phyloP scores from a whole-genome alignment of 164 flowering plant species.

The Platanus orientalis region DNA sequence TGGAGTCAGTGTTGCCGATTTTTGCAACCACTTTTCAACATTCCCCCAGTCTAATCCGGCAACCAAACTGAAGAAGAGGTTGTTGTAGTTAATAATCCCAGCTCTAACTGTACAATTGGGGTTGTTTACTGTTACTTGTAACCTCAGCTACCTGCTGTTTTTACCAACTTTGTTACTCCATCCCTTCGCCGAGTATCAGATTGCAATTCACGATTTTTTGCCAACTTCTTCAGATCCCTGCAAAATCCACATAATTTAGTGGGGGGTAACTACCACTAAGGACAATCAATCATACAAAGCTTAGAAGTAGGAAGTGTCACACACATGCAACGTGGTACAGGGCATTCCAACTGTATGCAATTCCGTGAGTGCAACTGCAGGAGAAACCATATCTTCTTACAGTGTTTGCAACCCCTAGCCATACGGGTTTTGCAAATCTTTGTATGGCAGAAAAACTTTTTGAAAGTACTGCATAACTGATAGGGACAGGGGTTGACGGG shows the following conservation, averaged over 20 bases:
- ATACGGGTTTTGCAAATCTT: constrained; percentile 21
- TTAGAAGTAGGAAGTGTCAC: background rate
- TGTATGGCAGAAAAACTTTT: constrained; percentile 25
- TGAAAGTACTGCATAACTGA: constrained; percentile 24
- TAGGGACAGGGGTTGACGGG: constrained; percentile 13
- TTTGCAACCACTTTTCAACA: background rate
- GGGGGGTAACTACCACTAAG: background rate
- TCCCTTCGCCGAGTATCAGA: constrained; percentile 23
- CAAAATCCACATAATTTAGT: background rate
- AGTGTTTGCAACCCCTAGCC: constrained; percentile 21
- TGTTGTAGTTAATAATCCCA: background rate
- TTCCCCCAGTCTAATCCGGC: background rate
- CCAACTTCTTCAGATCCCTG: constrained; percentile 28
- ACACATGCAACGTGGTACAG: constrained; percentile 30
- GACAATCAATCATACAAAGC: background rate
- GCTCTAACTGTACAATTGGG: background rate
- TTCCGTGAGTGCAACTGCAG: constrained; percentile 26
- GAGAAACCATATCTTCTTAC: constrained; percentile 28
- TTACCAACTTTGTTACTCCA: constrained; percentile 24
- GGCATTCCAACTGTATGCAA: constrained; percentile 24
- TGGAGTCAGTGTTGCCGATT: background rate
- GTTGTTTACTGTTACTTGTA: background rate
- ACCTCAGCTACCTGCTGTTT: constrained; percentile 30
- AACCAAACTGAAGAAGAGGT: background rate
- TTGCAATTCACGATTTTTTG: constrained; percentile 21